These are phyloP conservation scores for Shiraia sp. DNA, from an alignment of 2,329 filamentous ascomycete species.

Conservation along the genomic window DNA sequence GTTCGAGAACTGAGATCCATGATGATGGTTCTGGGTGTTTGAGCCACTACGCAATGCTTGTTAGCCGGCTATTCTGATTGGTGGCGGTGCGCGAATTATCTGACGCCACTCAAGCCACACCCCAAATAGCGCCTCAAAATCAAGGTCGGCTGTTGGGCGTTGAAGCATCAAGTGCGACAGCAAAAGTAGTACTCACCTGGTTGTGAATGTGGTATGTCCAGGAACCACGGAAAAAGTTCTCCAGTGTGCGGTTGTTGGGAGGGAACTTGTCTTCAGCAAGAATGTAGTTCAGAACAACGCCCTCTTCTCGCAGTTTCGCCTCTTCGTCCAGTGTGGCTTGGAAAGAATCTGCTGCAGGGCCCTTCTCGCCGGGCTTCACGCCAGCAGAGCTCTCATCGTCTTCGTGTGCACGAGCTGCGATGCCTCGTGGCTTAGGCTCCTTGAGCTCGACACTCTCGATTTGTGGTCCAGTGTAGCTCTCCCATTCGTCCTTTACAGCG, in stretches of 20 bases:
- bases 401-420: slow-evolving; percentile 27
- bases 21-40: slow-evolving; percentile 61
- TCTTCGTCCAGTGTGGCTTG: slow-evolving; percentile 47
- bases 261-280: slow-evolving; percentile 57
- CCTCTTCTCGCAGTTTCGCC: slow-evolving; percentile 45
- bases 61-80: no score
- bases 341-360: slow-evolving; percentile 43
- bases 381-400: slow-evolving; percentile 30
- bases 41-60: slow-evolving; percentile 49
- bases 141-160: not conserved
- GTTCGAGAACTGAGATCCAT: slow-evolving; percentile 58
- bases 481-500: slow-evolving; percentile 57
- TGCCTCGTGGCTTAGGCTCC: slow-evolving; percentile 32
- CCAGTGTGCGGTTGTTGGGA: slow-evolving; percentile 59
- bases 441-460: slow-evolving; percentile 41
- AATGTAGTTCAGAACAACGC: slow-evolving; percentile 50
- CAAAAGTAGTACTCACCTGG: slow-evolving; percentile 49
- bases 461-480: slow-evolving; percentile 54
- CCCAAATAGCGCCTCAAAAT: slow-evolving; percentile 6
- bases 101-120: slow-evolving; percentile 4
- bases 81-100: no score
- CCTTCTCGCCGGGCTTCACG: slow-evolving; percentile 24
- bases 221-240: slow-evolving; percentile 60
- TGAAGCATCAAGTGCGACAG: not conserved
- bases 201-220: slow-evolving; percentile 64